phyloP scores from a whole-genome alignment of 2,329 filamentous ascomycete species.

The Calonectria hawksworthii region DNA sequence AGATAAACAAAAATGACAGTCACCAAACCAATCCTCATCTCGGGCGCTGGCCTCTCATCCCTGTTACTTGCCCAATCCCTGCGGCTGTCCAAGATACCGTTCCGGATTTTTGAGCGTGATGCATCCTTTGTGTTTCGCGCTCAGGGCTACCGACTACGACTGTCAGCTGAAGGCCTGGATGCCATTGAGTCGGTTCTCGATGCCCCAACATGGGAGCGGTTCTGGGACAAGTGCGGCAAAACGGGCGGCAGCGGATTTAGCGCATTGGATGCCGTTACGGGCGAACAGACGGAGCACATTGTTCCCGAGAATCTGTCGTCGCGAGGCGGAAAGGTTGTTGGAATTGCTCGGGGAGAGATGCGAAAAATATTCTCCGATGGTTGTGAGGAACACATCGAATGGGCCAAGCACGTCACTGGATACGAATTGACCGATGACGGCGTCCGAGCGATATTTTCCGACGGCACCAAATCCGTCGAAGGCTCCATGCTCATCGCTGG shows the following conservation, averaged over 20 bases:
- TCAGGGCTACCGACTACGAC: conserved; percentile 73
- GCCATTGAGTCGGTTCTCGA: conserved; percentile 72
- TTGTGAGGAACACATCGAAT: conserved; percentile 68
- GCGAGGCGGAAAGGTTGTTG: conserved; percentile 71
- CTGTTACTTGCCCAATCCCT: conserved; percentile 61
- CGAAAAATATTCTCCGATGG: conserved; percentile 69
- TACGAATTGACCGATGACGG: conserved; percentile 70
- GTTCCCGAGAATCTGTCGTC: conserved; percentile 57
- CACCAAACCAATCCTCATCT: conserved; percentile 57
- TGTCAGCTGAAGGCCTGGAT: conserved; percentile 69
- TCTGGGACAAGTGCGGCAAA: conserved; percentile 72
- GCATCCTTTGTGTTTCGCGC: conserved; percentile 65
- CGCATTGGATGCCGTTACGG: conserved; percentile 66
- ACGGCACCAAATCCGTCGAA: conserved; percentile 70
- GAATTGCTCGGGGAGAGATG: conserved; percentile 75
- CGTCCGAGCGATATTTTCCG: conserved; percentile 70
- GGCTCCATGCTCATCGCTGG: conserved; percentile 72
- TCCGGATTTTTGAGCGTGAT: conserved; percentile 70
- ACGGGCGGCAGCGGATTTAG: conserved; percentile 69
- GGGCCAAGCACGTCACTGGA: conserved; percentile 67
- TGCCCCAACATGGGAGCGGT: conserved; percentile 61
- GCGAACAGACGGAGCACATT: conserved; percentile 54
- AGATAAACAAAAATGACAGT: conserved; percentile 33
- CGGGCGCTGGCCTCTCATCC: conserved; percentile 59
- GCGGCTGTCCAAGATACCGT: conserved; percentile 59